Evolutionary conservation across 192 early-diverging fungal genomes (phyloP), one percentile per base, ranked within the genome.

Genomic region (Spizellomyces sp.): DNA sequence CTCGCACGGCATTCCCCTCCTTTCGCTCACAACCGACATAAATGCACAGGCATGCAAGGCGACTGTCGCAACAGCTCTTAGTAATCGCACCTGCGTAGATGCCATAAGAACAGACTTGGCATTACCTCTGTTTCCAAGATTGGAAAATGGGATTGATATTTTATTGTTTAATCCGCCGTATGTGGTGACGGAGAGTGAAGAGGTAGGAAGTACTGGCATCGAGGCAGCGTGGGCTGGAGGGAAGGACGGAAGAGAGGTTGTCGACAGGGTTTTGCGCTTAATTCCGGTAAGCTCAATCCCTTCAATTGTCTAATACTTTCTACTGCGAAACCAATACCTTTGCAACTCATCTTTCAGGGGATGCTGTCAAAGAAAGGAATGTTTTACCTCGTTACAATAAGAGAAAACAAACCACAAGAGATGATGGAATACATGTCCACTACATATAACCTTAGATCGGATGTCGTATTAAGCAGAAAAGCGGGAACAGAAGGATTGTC

Each of bases 131-230:
- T 71, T 86, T 10, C 76, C 81, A 1, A 79, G 91, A 47, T 69
- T 94, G 6, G 19, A 62, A 12, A 69, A 84, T 2, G 47, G 58
- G 0, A 76, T 97, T 12, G 96, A 99, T 75, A 68, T 99, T 1
- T 80, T 97, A 7, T 70, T 93, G 43, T 97, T 96, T 76, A 99
- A 99, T 66, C 96, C 96, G 17, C 96, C 96, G 0, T 99, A 99
- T 73, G 96, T 93, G 7, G 89, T 95, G 0, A 98, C 96, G 1
- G 83, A 90, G 1, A 78, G 82, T 8, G 85, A 87, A 15, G 96
- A 98, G 57, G 87, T 96, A 1, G 89, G 87, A n/a, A 80, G 84
- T 5, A 72, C 77, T 62, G 43, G 66, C n/a, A 92, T 97, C 47
- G 92, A 90, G 19, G 92, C 92, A 0, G 82, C 91, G 0, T 98